phyloP scores from a whole-genome alignment of 768 basidiomycete species.

The Hirschioporus abietinus region DNA sequence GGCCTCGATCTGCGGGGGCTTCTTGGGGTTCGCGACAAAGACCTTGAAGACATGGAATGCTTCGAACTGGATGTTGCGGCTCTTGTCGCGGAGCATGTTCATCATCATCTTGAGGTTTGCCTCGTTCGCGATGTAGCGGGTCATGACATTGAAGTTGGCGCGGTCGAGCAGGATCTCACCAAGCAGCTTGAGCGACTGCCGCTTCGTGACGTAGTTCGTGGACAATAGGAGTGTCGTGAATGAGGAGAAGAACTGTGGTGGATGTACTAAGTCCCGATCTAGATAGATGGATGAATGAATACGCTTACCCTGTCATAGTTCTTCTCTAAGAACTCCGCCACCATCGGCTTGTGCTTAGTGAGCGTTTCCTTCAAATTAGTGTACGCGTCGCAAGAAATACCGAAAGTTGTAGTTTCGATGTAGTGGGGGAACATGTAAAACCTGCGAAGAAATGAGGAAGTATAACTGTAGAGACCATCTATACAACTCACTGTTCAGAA shows the following conservation, averaged over 20 bases:
- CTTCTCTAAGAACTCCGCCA: constrained; percentile 92
- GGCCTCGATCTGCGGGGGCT: constrained; percentile 88
- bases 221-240: constrained; percentile 92
- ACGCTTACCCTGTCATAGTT: constrained; percentile 87
- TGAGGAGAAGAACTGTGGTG: constrained; percentile 83
- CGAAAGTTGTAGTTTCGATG: constrained; percentile 97
- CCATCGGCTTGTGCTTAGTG: constrained; percentile 97
- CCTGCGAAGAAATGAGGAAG: constrained; percentile 34
- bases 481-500: constrained; percentile 80
- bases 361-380: constrained; percentile 97
- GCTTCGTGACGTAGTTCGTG: constrained; percentile 97
- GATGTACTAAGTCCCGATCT: constrained; percentile 3
- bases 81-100: constrained; percentile 96
- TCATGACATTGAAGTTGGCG: constrained; percentile 98
- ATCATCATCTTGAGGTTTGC: constrained; percentile 99
- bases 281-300: constrained; percentile 1
- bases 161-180: constrained; percentile 98
- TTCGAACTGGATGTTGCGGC: constrained; percentile 99
- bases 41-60: constrained; percentile 99
- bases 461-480: constrained; percentile 10
- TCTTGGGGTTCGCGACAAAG: constrained; percentile 99
- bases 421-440: constrained; percentile 96
- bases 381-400: constrained; percentile 96
- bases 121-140: constrained; percentile 91
- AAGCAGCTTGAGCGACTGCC: constrained; percentile 95